phyloP scores from a whole-genome alignment of 2,329 filamentous ascomycete species.

The Hypoxylon sp. region DNA sequence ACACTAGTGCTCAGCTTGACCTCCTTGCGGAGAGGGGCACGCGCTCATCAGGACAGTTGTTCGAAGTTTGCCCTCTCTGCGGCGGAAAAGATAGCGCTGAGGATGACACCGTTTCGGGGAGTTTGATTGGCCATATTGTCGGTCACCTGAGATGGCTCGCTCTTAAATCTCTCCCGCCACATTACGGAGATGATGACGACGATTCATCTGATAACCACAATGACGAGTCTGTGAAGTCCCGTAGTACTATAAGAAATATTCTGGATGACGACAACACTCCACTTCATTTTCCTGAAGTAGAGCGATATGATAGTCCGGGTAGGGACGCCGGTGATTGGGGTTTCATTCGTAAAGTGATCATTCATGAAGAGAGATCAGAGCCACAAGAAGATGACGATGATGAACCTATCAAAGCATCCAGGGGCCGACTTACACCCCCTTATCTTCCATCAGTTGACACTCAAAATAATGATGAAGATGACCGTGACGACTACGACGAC shows the following conservation, averaged over 20 bases:
- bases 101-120: neutral
- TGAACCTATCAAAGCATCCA: neutral
- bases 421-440: neutral
- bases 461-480: neutral
- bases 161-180: slow-evolving; percentile 29
- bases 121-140: slow-evolving; percentile 20
- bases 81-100: slow-evolving; percentile 4
- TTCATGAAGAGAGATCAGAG: neutral
- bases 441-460: neutral
- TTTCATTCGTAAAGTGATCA: neutral
- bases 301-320: neutral
- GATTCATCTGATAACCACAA: neutral
- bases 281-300: neutral
- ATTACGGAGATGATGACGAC: slow-evolving; percentile 10
- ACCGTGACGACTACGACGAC: neutral
- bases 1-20: slow-evolving; percentile 11
- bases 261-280: neutral
- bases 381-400: neutral
- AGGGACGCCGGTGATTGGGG: neutral
- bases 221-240: slow-evolving; percentile 3
- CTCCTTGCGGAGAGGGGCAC: slow-evolving; percentile 11
- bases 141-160: slow-evolving; percentile 25
- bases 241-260: slow-evolving; percentile 8
- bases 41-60: slow-evolving; percentile 11
- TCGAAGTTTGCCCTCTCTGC: slow-evolving; percentile 21